These are phyloP conservation scores for Candolleomyces aberdarensis DNA, from an alignment of 768 basidiomycete genomes.

Conservation along the genomic window DNA sequence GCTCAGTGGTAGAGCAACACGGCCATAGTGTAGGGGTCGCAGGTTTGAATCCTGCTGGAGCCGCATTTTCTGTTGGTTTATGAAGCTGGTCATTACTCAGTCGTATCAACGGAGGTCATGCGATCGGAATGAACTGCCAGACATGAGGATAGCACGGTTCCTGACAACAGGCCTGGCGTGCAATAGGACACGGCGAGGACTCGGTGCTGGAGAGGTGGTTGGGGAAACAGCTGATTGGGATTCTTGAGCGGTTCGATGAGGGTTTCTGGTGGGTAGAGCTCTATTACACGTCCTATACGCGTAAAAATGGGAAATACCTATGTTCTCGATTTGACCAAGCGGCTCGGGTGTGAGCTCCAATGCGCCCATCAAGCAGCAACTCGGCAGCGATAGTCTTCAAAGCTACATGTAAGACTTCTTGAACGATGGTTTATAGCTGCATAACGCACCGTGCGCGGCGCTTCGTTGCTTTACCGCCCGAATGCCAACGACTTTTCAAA, in stretches of 20 bases:
- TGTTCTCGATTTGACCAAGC: conserved; percentile 74
- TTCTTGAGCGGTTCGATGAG: conserved; percentile 79
- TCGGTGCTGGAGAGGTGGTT: conserved; percentile 53
- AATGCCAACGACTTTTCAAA: conserved; percentile 19
- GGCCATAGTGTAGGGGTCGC: no score
- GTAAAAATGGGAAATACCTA: conserved; percentile 22
- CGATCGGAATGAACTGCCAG: conserved; percentile 79
- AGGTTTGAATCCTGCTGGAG: no score
- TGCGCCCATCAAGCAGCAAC: conserved; percentile 76
- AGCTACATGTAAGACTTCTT: conserved; percentile 41
- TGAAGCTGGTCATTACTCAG: no score
- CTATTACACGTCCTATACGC: conserved; percentile 27
- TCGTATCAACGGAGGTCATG: no score
- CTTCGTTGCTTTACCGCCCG: conserved; percentile 88
- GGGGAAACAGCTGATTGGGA: conserved; percentile 84
- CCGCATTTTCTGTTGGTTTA: no score
- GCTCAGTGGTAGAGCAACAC: no score
- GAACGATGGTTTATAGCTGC: neutral
- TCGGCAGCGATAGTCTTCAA: conserved; percentile 94
- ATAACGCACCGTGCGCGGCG: conserved; percentile 74
- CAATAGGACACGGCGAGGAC: conserved; percentile 72
- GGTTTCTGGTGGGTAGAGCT: conserved; percentile 74
- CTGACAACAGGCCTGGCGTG: conserved; percentile 82
- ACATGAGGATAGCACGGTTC: conserved; percentile 85
- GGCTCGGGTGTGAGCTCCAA: conserved; percentile 87